phyloP scores from a whole-genome alignment of 257 asterid genomes.

The Primulina tabacum region DNA sequence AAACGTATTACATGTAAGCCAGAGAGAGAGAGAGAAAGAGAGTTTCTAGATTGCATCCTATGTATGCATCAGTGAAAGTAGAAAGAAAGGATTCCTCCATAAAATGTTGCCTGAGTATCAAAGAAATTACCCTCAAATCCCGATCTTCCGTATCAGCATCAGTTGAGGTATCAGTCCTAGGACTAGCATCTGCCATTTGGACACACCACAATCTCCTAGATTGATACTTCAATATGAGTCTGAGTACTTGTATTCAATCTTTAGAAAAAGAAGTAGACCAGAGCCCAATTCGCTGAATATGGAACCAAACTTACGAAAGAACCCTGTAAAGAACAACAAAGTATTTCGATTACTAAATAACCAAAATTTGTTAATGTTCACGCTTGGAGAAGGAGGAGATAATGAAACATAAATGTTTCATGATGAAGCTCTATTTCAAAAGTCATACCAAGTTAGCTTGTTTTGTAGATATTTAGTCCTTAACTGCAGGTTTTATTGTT shows the following conservation, averaged over 20 bases:
- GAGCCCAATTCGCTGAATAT: not conserved
- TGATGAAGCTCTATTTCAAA: not conserved
- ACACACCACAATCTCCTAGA: slow-evolving; percentile 31
- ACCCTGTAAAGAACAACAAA: not conserved
- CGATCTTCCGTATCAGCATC: slow-evolving; percentile 96
- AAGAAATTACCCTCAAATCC: slow-evolving; percentile 52
- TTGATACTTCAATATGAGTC: slow-evolving; percentile 25
- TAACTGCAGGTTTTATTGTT: not conserved
- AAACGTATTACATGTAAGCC: not conserved
- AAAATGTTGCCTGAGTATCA: not conserved
- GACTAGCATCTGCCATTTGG: slow-evolving; percentile 82
- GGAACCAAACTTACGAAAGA: not conserved
- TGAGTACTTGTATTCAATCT: slow-evolving; percentile 25
- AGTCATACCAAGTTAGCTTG: not conserved
- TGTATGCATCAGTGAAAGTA: not conserved
- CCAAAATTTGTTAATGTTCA: not conserved
- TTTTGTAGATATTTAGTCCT: not conserved
- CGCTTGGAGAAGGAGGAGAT: not conserved
- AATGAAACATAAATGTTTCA: not conserved
- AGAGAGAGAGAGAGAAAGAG: not conserved
- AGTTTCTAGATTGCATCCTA: not conserved
- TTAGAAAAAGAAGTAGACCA: not conserved
- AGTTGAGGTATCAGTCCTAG: slow-evolving; percentile 79
- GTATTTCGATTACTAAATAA: not conserved
- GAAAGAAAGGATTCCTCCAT: not conserved